Conservation (phyloP, 2,329 filamentous ascomycete species). For the Aureobasidium sp. region DNA sequence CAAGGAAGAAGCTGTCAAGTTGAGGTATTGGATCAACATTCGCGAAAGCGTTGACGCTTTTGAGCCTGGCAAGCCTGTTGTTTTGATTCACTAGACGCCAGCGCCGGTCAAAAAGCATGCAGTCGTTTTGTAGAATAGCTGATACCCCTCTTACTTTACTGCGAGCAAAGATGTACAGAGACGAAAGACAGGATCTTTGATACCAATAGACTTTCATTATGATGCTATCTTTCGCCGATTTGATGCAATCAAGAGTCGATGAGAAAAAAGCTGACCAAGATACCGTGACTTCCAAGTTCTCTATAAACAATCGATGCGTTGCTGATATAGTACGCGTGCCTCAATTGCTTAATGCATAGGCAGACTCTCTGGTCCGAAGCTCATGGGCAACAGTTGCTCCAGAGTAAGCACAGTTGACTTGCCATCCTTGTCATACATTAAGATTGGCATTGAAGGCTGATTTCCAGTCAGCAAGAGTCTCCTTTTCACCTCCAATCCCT, state of each 20-base stretch:
- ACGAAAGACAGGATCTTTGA: neutral
- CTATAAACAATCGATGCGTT: neutral
- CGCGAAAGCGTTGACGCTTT: constrained; percentile 72
- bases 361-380: constrained; percentile 47
- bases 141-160: constrained; percentile 13
- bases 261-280: neutral
- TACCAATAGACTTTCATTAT: neutral
- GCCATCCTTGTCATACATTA: constrained; percentile 86
- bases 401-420: constrained; percentile 64
- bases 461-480: neutral
- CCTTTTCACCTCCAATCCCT: neutral
- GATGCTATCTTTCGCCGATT: neutral
- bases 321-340: neutral
- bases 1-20: constrained; percentile 62
- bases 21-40: constrained; percentile 90
- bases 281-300: neutral
- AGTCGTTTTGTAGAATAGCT: neutral
- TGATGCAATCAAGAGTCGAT: neutral
- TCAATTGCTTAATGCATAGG: constrained; percentile 4
- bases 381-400: constrained; percentile 51
- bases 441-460: constrained; percentile 60
- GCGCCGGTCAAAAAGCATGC: neutral
- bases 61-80: constrained; percentile 66
- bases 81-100: constrained; percentile 45
- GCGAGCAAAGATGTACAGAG: neutral